Percentiles rank a stretch among this genome's conserved stretches.
Evolutionary conservation across 1,139 yeast genomes (phyloP).

Genomic region (Yamadazyma triangularis): DNA sequence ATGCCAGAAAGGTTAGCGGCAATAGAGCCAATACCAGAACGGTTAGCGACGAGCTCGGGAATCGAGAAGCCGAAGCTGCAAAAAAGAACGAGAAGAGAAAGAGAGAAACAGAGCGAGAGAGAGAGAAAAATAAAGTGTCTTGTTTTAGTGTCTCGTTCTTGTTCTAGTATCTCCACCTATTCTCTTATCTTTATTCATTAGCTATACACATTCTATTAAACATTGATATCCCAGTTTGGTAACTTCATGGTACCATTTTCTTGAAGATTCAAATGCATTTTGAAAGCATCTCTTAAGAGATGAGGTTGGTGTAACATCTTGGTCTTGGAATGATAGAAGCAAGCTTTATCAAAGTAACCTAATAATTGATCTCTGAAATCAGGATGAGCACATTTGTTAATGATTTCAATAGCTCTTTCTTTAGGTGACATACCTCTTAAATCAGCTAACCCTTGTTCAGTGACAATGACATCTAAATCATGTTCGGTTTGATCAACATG

Average conservation of each 20-base stretch:
- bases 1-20: no score
- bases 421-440: slow-evolving; percentile 92
- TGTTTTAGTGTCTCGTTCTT: no score
- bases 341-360: slow-evolving; percentile 84
- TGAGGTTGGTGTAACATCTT: slow-evolving; percentile 93
- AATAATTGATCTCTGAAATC: slow-evolving; percentile 78
- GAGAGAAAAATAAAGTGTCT: no score
- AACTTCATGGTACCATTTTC: slow-evolving; percentile 96
- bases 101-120: no score
- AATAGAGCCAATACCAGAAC: no score
- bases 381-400: slow-evolving; percentile 90
- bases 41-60: no score
- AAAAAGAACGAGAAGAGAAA: no score
- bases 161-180: no score
- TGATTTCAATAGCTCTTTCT: slow-evolving; percentile 84
- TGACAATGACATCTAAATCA: slow-evolving; percentile 87
- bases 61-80: no score
- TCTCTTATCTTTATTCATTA: no score
- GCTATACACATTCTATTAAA: slow-evolving; percentile 19
- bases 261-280: slow-evolving; percentile 86
- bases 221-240: slow-evolving; percentile 67
- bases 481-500: slow-evolving; percentile 98
- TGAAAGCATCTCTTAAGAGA: slow-evolving; percentile 81
- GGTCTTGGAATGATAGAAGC: slow-evolving; percentile 65
- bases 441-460: slow-evolving; percentile 96